These are phyloP conservation scores for Wickerhamomyces sp. DNA, from an alignment of 1,139 yeast species.

Conservation along the genomic window DNA sequence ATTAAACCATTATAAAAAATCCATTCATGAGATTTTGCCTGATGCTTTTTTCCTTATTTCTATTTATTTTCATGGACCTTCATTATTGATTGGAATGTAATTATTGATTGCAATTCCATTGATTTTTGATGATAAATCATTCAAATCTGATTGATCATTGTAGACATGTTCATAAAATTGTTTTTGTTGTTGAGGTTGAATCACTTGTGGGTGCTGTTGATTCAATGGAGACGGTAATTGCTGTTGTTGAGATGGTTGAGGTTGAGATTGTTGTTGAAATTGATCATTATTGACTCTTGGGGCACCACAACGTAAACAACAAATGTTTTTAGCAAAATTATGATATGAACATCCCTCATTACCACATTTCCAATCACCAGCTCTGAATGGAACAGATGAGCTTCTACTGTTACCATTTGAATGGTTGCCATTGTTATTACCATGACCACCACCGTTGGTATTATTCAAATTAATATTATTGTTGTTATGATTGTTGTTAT, in stretches of 20 bases:
- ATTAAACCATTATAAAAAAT: too few species aligned
- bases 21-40: too few species aligned
- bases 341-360: slow-evolving; percentile 79
- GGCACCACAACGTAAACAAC: slow-evolving; percentile 84
- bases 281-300: slow-evolving; percentile 36
- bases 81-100: neutral
- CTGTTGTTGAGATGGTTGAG: slow-evolving; percentile 8
- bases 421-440: neutral
- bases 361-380: slow-evolving; percentile 95
- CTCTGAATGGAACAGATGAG: slow-evolving; percentile 78
- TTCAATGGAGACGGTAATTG: slow-evolving; percentile 9
- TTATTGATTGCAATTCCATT: slow-evolving; percentile 16
- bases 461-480: slow-evolving; percentile 13
- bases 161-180: slow-evolving; percentile 1
- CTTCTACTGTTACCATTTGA: slow-evolving; percentile 15
- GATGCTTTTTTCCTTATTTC: neutral
- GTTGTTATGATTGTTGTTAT: slow-evolving; percentile 8
- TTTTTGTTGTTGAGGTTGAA: slow-evolving; percentile 6
- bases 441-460: slow-evolving; percentile 3
- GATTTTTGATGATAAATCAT: slow-evolving; percentile 13
- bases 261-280: slow-evolving; percentile 6
- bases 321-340: slow-evolving; percentile 87
- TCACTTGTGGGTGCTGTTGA: neutral
- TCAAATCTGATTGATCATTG: slow-evolving; percentile 1
- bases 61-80: neutral